Evolutionary conservation across 768 basidiomycete species (phyloP), one percentile per base, ranked within the genome.

Genomic region (Lactarius deliciosus): DNA sequence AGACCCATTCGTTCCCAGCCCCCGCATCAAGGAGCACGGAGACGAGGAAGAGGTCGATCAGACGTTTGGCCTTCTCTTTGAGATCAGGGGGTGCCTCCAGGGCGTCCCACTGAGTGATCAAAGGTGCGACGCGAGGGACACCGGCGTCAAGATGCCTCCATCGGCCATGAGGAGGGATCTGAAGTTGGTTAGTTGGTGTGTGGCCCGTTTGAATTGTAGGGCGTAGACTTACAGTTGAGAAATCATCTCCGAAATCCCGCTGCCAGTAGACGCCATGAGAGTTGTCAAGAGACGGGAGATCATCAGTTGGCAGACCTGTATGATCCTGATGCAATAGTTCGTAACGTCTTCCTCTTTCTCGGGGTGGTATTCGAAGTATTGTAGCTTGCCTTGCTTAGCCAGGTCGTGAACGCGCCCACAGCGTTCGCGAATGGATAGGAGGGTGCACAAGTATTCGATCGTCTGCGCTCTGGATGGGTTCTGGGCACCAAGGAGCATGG

Each of bases 11-110:
- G 64, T 85, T 88, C 0, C 96, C 96, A 0, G 96, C 96, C 1
- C 96, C 96, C 0, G 96, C 96, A 72, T 98, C 96, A 41, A 99
- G 86, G 16, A 98, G 82, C 9, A 98, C 96, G 13, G 94, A 94
- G 36, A 93, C 90, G 62, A 88, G 78, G 79, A 95, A 96, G 47
- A 97, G 85, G 77, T 98, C 96, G 74, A 98, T 81, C 40, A 94
- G 81, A 1, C 94, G 84, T 65, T 87, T 85, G 60, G 87, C 83
- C 53, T 84, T 82, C 72, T 95, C 88, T 61, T 80, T 84, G 2
- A 73, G 65, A 71, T 84, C 81, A 6, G 83, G 79, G 3, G 81
- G 75, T 60, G 76, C 74, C 1, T 79, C 64, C 0, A 77, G 74
- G 0, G 78, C 68, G 0, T 78, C 76, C 91, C 91, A 93, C 50